These are phyloP conservation scores for Nemania sp. DNA, from an alignment of 2,329 filamentous ascomycete species.

Conservation along the genomic window DNA sequence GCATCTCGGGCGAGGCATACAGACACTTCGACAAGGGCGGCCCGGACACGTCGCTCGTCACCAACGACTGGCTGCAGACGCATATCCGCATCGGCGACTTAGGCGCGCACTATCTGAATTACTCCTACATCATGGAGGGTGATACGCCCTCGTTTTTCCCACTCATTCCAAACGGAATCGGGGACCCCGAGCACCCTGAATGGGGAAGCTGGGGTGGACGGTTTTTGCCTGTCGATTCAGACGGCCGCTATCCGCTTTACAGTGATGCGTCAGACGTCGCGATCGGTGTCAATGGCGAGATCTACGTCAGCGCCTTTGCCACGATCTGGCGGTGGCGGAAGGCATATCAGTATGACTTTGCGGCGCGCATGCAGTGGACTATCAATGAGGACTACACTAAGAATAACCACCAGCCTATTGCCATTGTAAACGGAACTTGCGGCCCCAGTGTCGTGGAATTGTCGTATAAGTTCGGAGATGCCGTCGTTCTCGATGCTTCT, in stretches of 20 bases:
- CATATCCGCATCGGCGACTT: slow-evolving; percentile 59
- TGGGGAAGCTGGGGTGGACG: slow-evolving; percentile 60
- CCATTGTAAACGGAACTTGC: not conserved
- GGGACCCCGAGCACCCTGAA: slow-evolving; percentile 55
- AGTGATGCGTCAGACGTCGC: slow-evolving; percentile 33
- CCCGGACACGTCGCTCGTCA: slow-evolving; percentile 50
- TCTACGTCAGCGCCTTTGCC: slow-evolving; percentile 28
- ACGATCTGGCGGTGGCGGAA: slow-evolving; percentile 43
- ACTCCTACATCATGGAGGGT: slow-evolving; percentile 60
- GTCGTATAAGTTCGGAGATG: not conserved
- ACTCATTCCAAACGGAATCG: slow-evolving; percentile 59
- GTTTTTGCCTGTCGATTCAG: slow-evolving; percentile 23
- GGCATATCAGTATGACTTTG: slow-evolving; percentile 45
- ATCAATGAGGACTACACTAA: not conserved
- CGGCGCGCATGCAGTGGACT: slow-evolving; percentile 44
- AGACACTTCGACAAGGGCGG: not conserved
- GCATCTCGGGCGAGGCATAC: slow-evolving; percentile 56
- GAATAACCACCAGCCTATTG: not conserved
- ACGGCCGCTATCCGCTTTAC: not conserved
- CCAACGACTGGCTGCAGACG: slow-evolving; percentile 59
- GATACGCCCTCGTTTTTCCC: slow-evolving; percentile 59
- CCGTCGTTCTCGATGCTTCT: not conserved
- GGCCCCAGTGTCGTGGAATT: not conserved
- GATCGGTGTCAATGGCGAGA: slow-evolving; percentile 33
- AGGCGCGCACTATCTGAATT: slow-evolving; percentile 55